Percentiles rank a stretch among this genome's conserved stretches.
These are phyloP conservation scores for Dactylellina haptotyla DNA, from an alignment of 2,329 filamentous ascomycete genomes.

Conservation along the genomic window DNA sequence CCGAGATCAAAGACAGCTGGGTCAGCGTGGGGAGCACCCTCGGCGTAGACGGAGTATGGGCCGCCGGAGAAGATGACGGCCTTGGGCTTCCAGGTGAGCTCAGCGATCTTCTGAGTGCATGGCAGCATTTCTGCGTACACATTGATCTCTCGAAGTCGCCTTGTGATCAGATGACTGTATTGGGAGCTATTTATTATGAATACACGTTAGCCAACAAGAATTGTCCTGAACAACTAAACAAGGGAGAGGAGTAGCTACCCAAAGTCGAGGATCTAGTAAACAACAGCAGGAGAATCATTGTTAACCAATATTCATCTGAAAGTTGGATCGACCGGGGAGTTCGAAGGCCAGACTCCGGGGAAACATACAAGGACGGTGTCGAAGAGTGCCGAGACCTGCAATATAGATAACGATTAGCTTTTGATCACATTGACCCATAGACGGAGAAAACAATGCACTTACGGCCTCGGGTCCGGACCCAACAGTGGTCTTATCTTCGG, in stretches of 20 bases:
- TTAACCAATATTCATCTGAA: conserved; percentile 35
- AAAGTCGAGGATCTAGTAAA: conserved; percentile 57
- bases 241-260: conserved; percentile 51
- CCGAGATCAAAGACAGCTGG: conserved; percentile 80
- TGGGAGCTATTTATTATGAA: conserved; percentile 65
- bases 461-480: conserved; percentile 47
- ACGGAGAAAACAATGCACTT: not conserved
- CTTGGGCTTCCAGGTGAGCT: conserved; percentile 80
- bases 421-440: not conserved
- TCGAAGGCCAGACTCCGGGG: not conserved
- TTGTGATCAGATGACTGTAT: conserved; percentile 78
- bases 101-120: conserved; percentile 81
- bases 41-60: conserved; percentile 82
- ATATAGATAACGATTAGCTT: conserved; percentile 8
- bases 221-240: not conserved
- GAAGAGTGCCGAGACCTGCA: conserved; percentile 57
- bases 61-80: conserved; percentile 83
- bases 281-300: conserved; percentile 17
- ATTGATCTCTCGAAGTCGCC: conserved; percentile 79
- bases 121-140: conserved; percentile 89
- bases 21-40: conserved; percentile 80
- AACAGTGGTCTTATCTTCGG: conserved; percentile 25
- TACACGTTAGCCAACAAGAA: not conserved
- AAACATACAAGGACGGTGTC: conserved; percentile 58
- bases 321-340: not conserved